Base-by-base conservation (phyloP, 768 basidiomycete genomes). In the Tremella fuciformis region DNA sequence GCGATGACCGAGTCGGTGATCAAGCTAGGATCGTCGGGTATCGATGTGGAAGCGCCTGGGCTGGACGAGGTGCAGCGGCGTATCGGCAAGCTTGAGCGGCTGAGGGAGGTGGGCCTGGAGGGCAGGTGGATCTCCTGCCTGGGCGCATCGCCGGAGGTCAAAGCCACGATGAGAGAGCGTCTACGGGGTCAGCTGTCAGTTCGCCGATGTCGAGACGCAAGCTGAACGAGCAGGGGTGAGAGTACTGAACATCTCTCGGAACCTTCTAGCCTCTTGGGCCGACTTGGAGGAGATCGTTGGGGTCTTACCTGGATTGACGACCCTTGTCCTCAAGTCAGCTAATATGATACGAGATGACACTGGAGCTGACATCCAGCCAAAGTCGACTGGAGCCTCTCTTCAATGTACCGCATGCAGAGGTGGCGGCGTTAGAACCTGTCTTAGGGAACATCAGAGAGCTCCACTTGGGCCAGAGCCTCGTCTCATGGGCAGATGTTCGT, bases 11-110 rank as follows among this genome's bases (percentile, higher is more conserved):
- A 44, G 15, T 48, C 25, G n/a, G 9, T 1, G 24, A 88, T 92
- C 75, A 63, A 85, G 11, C 80, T 94, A 24, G 91, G 91, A 25
- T 89, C 89, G 1, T 93, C 92, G 21, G 82, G 83, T 51, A 92
- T 98, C 64, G 80, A 87, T 63, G 89, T 98, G 13, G 88, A 93
- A 75, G 91, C 89, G 3, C 88, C 91, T 2, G 82, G 84, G 46
- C 79, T 96, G 24, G 86, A 89, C 69, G 89, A 86, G 72, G 84
- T 96, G 57, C 82, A 87, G 68, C 78, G 79, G 24, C 87, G 86
- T 47, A 81, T 94, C 24, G 79, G 86, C 3, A 79, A 84, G 53
- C 77, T 97, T 18, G 81, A 82, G 48, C 81, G 81, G 16, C 80
- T 98, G 50, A 84, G 84, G 53, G 87, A 91, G 73, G 83, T 88